These are phyloP conservation scores for Paxillus ammoniavirescens DNA, from an alignment of 768 basidiomycete genomes.

Conservation along the genomic window DNA sequence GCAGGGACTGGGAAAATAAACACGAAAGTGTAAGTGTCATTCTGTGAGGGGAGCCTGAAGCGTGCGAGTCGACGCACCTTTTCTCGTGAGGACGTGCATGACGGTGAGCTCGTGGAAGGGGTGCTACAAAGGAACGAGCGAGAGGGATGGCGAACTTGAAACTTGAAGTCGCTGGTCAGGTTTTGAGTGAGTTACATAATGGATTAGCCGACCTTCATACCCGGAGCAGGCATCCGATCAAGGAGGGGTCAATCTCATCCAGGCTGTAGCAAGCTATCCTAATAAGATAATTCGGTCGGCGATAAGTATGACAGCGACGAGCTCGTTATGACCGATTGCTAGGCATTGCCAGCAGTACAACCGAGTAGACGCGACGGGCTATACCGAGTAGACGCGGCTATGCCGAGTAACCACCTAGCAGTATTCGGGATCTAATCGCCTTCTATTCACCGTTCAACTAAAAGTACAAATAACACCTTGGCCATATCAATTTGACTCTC, in stretches of 20 bases:
- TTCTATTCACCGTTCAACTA: neutral
- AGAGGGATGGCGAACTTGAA: too few species aligned
- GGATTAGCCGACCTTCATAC: neutral
- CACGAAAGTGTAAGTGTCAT: neutral
- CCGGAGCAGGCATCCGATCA: too few species aligned
- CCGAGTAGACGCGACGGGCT: neutral
- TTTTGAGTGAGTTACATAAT: neutral
- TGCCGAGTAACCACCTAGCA: neutral
- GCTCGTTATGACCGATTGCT: neutral
- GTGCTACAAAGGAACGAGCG: neutral
- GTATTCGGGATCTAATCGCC: neutral
- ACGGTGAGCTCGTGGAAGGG: neutral
- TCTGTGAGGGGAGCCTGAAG: neutral
- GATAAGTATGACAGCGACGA: neutral
- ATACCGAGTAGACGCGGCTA: too few species aligned
- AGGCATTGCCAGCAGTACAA: neutral
- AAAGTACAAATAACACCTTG: neutral
- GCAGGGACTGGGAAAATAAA: conserved; percentile 1
- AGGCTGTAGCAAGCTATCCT: neutral
- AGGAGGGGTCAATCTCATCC: too few species aligned
- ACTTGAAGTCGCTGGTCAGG: too few species aligned
- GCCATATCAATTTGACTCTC: too few species aligned
- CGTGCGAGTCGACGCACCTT: neutral
- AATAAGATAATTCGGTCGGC: neutral
- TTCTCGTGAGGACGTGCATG: neutral